Base-by-base conservation (phyloP, 495 filamentous ascomycete species). In the Lasiosphaeria hispida region DNA sequence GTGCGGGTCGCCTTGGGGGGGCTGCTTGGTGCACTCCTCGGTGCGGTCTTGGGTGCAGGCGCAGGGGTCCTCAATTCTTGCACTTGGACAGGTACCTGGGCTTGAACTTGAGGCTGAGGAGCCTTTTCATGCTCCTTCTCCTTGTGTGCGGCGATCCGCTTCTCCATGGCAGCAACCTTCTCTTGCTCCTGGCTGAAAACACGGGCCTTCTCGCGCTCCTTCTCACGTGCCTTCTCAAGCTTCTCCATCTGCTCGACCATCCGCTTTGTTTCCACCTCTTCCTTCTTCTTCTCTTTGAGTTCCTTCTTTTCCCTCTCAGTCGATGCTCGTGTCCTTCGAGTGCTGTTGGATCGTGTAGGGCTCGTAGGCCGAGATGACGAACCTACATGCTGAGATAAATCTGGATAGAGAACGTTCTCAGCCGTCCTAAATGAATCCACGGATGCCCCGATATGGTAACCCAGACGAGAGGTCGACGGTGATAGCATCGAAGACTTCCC, bases 291-390 rank as follows among this genome's bases (percentile, higher is more conserved):
- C 58, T 85, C 66, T 59, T 82, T 83, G 43, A 85, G 83, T 34
- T 90, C 78, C 55, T 80, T 78, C 62, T 76, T 79, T 58, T 84
- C 83, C 30, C 84, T 78, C 65, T 95, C 91, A 2, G 85, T 85
- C 4, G 89, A 92, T 58, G 86, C 88, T 50, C 90, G 54, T 0
- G 69, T 83, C 0, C 86, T 89, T 58, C 85, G 80, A 30, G 84
- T 80, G 18, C 78, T 78, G 61, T 84, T 83, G 10, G 66, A 60
- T 33, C 73, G 71, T 10, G 65, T 53, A 8, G 75, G 75, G 53
- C 77, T 80, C 4, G 64, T 41, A 0, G 77, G 61, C 3, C 67
- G 65, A 11, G 60, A 63, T 34, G 68, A 51, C 14, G 67, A 34
- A n/a, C 63, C 47, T 7, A 41, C 60, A 39, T 79, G 68, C 37